These are phyloP conservation scores for Bipolaris cookei DNA, from an alignment of 2,329 filamentous ascomycete species.

Conservation along the genomic window DNA sequence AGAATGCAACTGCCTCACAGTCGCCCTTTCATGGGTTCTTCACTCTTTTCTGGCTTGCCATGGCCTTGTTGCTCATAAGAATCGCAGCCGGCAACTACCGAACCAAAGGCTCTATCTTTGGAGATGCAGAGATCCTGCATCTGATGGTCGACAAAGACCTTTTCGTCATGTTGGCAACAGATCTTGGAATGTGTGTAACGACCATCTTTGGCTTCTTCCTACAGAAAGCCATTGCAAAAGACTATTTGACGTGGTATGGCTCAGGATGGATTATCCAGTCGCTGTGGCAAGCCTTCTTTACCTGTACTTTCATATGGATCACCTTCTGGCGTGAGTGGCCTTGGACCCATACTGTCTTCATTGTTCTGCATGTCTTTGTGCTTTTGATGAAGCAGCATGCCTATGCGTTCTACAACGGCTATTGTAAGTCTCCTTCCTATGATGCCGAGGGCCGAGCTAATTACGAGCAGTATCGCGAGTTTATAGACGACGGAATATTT, in stretches of 20 bases:
- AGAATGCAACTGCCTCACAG: constrained; percentile 68
- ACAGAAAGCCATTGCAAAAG: constrained; percentile 65
- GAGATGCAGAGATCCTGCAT: constrained; percentile 73
- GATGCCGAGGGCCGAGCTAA: not conserved
- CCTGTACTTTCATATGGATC: constrained; percentile 67
- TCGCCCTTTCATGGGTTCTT: constrained; percentile 82
- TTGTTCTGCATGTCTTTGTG: constrained; percentile 74
- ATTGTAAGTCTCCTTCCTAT: constrained; percentile 51
- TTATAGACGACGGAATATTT: constrained; percentile 57
- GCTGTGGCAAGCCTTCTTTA: constrained; percentile 72
- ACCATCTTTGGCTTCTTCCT: constrained; percentile 71
- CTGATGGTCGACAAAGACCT: constrained; percentile 68
- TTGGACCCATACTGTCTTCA: constrained; percentile 82
- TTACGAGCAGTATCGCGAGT: constrained; percentile 48
- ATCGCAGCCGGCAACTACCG: constrained; percentile 73
- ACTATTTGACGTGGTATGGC: constrained; percentile 70
- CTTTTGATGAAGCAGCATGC: constrained; percentile 87
- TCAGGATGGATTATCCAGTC: constrained; percentile 77
- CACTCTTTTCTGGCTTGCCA: constrained; percentile 76
- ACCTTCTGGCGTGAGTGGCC: constrained; percentile 77
- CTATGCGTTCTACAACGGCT: constrained; percentile 79
- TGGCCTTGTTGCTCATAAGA: constrained; percentile 69
- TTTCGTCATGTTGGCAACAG: constrained; percentile 62
- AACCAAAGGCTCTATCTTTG: constrained; percentile 71
- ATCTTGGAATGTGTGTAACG: constrained; percentile 71